Base-by-base conservation (phyloP, 352 stramenopile genomes). In the Phytophthora hibernalis region DNA sequence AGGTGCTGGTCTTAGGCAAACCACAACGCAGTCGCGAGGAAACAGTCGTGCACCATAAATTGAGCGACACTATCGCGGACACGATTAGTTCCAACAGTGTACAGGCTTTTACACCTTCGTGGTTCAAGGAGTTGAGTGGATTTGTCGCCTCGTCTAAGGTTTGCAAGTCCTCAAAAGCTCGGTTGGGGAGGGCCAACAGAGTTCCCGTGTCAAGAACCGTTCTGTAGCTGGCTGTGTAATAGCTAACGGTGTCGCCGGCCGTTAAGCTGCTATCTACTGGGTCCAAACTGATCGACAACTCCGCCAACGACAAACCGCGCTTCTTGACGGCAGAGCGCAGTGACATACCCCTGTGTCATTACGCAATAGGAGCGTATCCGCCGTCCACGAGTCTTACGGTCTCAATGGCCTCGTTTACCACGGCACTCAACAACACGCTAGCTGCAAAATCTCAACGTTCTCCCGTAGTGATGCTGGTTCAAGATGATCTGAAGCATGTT, bases 401-500 rank as follows among this genome's bases (percentile, higher is more conserved):
- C 3, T 30, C 26, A 6, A 6, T 6, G 26, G 6, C 26, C 6
- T 30, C 26, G 26, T 30, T 30, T 6, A 6, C 2, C 26, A 30
- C 26, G 26, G 26, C 26, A 30, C 26, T 30, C 26, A 67, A 5
- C 12, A 62, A 28, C 10, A 70, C 56, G 33, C 37, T 22, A 16
- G 45, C 53, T 15, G 31, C 51, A 21, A 62, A 76, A 47, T 65
- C 53, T n/a, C 21, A 35, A 28, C 69, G 69, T 0, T 61, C 28
- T n/a, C n/a, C n/a, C 64, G n/a, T 70, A 9, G 24, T 62, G 58
- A 44, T 73, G 55, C n/a, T 77, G 54, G 38, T 73, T 77, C 28
- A 77, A 45, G 30, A 76, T 42, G 16, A 72, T 59, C 47, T 68
- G 55, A n/a, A 76, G 13, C 40, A 76, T 55, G 22, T 68, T 70